Base-by-base conservation (phyloP, 148 eudicot species). In the Agrostemma githago region DNA sequence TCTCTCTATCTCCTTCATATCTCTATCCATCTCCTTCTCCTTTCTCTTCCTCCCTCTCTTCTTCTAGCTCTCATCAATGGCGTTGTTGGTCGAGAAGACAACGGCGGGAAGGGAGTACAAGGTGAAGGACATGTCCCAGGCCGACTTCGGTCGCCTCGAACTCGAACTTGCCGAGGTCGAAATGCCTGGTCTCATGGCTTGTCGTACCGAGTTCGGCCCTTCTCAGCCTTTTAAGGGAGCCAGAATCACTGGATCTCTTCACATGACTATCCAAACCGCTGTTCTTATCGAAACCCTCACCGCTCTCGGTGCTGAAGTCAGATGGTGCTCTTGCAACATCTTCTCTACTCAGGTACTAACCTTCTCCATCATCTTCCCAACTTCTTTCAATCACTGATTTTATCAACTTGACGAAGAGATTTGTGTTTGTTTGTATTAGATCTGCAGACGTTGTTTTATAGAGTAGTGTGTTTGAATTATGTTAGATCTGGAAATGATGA, bases 291-390 rank as follows among this genome's bases (percentile, higher is more conserved):
- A 94, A 39, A 94, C 98, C 70, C 85, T 94, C 6, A 92, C 98
- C 34, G 90, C 98, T 5, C 81, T 94, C 5, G 97, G 98, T 20
- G 98, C 98, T 44, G 98, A 95, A 74, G 98, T 95, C 20, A 78
- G 98, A 6, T 95, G 98, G 98, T 95, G 97, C 75, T 92, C 97
- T 9, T 95, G 98, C 88, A 95, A 95, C 85, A 95, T 95, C 81
- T 95, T 95, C 90, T 95, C 98, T 63, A 95, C 97, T 63, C 87
- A 84, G 87, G 87, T 84, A 76, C 21, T 3, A 60, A 10, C 54
- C 2, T 7, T 6, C 10, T 11, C 10, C 10, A 46, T 46, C 2
- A 46, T 5, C 53, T 10, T 48, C 53, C 11, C 11, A 3, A 2
- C 5, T 43, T 43, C 46, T 43, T 51, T 11, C 16, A 26, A 26